Base-by-base conservation (phyloP, 805 yeast species). In the Zygosaccharomyces pseudorouxii region DNA sequence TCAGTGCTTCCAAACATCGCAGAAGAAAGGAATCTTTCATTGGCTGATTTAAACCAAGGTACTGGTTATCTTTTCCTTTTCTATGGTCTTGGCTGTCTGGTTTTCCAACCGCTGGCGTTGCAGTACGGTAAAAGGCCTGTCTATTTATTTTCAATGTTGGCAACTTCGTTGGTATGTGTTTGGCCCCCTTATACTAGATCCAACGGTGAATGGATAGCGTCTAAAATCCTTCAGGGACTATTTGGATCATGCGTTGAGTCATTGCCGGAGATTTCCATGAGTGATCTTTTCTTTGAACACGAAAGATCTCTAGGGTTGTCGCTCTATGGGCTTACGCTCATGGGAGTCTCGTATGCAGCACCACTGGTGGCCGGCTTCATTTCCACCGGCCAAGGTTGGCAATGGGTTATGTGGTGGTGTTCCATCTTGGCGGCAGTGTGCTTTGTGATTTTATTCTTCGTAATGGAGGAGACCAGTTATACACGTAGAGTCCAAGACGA, bases 241-340 rank as follows among this genome's bases (percentile, higher is more conserved):
- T 56, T 71, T 38, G 75, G 75, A 22, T 71, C 64, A 47, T 75
- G 72, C 57, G 70, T 68, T 44, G 82, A 78, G 46, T 70, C 81
- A 0, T 57, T 78, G 22, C 77, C 77, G 33, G 79, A 76, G 55
- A 71, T 77, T 22, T 64, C 78, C 0, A 69, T 76, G 44, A 68
- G 89, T 2, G 95, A 88, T 62, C 76, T 86, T 62, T 87, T 79
- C 62, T 87, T 75, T 67, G 84, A 81, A 54, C 95, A 87, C 64
- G 89, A 86, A 60, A 71, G 44, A 19, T 41, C 44, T 4, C 44
- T 41, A 6, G 80, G 50, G 63, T 73, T 49, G 78, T 83, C 11
- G 69, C 82, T 14, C 71, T 79, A 31, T 10, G 44, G 28, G 18
- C 44, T 41, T 20, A 41, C 44, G 6, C 37, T 41, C 11, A 41